Evolutionary conservation across 2,329 filamentous ascomycete genomes (phyloP).

Genomic region (Fusarium longipes): DNA sequence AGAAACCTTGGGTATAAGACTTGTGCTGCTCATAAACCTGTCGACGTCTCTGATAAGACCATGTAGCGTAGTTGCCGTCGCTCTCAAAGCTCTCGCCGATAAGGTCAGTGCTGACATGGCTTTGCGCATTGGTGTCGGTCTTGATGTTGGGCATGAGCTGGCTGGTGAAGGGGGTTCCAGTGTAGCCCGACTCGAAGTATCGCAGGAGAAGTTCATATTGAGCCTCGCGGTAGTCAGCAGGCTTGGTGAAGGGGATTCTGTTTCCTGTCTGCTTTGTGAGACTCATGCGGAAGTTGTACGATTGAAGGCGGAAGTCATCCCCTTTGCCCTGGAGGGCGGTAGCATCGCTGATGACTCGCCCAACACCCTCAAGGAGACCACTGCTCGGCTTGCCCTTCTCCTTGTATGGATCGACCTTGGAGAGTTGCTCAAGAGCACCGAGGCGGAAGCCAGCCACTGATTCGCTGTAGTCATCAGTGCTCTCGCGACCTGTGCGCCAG

Average conservation of each 20-base stretch:
- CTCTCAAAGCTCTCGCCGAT: constrained; percentile 29
- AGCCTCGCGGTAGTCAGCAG: constrained; percentile 30
- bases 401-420: constrained; percentile 27
- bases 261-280: constrained; percentile 24
- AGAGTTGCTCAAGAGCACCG: constrained; percentile 3
- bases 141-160: constrained; percentile 40
- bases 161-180: constrained; percentile 25
- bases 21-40: constrained; percentile 15
- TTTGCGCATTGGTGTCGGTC: constrained; percentile 31
- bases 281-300: constrained; percentile 37
- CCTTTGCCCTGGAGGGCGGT: constrained; percentile 8
- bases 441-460: constrained; percentile 28
- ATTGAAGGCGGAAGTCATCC: constrained; percentile 30
- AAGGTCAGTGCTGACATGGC: constrained; percentile 36
- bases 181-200: constrained; percentile 34
- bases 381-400: constrained; percentile 20
- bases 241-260: constrained; percentile 29
- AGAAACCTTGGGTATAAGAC: constrained; percentile 32
- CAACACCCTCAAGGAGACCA: constrained; percentile 25
- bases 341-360: constrained; percentile 19
- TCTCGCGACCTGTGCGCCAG: constrained; percentile 33
- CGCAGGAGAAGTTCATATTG: constrained; percentile 34
- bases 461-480: constrained; percentile 21
- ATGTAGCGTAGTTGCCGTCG: constrained; percentile 28
- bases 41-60: constrained; percentile 27